These are phyloP conservation scores for Yamadazyma laniorum DNA, from an alignment of 805 yeast genomes.

Conservation along the genomic window DNA sequence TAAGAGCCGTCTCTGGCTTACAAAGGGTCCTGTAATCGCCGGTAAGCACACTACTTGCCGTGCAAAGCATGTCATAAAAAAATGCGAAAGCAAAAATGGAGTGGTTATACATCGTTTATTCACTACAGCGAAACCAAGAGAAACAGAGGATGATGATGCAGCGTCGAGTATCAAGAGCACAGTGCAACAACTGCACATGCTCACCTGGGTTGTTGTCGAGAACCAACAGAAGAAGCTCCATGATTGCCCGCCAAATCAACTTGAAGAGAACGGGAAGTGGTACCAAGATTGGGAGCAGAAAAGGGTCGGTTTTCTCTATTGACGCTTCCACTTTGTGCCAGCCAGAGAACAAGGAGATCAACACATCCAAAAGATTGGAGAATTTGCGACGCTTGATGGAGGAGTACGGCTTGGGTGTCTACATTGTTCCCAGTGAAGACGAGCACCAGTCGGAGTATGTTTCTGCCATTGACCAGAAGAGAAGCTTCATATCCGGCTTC, in stretches of 20 bases:
- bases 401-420: conserved; percentile 46
- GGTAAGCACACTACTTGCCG: too few species aligned
- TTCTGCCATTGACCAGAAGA: conserved; percentile 50
- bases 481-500: conserved; percentile 58
- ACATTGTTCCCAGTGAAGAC: conserved; percentile 60
- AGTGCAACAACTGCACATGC: conserved; percentile 76
- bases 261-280: conserved; percentile 27
- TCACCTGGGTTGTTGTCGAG: conserved; percentile 79
- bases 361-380: conserved; percentile 63
- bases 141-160: conserved; percentile 13
- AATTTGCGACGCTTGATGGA: conserved; percentile 58
- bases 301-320: conserved; percentile 41
- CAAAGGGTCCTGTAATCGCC: too few species aligned
- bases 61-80: too few species aligned
- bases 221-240: conserved; percentile 57
- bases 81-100: too few species aligned
- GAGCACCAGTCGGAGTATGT: conserved; percentile 66
- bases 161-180: conserved; percentile 37
- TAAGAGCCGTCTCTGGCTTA: too few species aligned
- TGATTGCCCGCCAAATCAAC: conserved; percentile 44
- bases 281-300: conserved; percentile 31
- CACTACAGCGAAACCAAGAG: too few species aligned
- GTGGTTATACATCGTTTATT: too few species aligned
- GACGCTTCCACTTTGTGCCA: conserved; percentile 42
- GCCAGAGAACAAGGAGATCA: conserved; percentile 48